Evolutionary conservation across 139 green algal genomes (phyloP).

Genomic region (Yamagishiella unicocca): DNA sequence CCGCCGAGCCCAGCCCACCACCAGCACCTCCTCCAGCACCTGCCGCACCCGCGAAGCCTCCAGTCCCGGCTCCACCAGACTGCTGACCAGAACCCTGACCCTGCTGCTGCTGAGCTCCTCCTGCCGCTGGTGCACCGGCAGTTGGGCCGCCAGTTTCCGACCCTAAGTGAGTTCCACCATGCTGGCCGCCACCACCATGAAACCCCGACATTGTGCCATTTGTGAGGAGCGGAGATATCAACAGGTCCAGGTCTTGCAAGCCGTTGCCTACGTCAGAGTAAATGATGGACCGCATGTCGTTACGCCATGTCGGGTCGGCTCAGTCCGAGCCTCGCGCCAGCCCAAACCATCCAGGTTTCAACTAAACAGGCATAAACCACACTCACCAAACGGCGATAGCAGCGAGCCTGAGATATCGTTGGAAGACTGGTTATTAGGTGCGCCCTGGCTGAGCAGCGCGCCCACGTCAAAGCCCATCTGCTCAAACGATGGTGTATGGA

Average conservation of each 20-base stretch:
- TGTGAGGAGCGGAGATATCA: conserved; percentile 12
- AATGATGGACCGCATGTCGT: background rate
- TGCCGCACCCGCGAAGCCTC: too few relatives aligned
- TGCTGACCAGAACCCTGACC: background rate
- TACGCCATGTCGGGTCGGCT: too few relatives aligned
- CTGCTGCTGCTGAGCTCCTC: background rate
- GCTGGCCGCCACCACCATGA: background rate
- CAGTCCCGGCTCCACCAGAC: background rate
- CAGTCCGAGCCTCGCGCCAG: background rate
- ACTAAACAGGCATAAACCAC: background rate
- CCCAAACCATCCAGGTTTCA: background rate
- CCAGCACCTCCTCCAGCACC: too few relatives aligned
- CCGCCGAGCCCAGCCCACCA: too few relatives aligned
- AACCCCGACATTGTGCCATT: background rate
- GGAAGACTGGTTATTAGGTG: background rate
- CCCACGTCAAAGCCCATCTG: background rate
- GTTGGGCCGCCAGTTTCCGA: too few relatives aligned
- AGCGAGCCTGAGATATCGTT: background rate
- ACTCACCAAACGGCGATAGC: background rate
- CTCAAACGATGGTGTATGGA: conserved; percentile 6
- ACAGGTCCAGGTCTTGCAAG: conserved; percentile 17
- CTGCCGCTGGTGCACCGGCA: background rate
- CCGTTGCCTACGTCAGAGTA: background rate
- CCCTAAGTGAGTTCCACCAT: background rate
- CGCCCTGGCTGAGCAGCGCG: background rate